Conservation (phyloP, 805 yeast genomes). For the Kodamaea kakaduensis region DNA sequence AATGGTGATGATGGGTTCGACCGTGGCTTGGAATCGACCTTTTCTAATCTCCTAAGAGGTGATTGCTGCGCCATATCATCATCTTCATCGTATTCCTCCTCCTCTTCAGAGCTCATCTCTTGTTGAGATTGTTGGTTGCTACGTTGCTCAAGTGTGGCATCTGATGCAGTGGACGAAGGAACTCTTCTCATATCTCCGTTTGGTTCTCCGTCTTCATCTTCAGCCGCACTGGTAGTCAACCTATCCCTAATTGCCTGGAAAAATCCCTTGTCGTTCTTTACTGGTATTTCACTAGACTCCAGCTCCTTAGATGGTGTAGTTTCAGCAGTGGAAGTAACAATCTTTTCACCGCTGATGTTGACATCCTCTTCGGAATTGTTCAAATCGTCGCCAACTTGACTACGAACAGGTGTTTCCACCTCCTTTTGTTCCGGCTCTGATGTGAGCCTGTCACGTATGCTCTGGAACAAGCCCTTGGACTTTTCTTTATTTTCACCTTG, state of each 20-base stretch:
- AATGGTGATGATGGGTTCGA: slow-evolving; percentile 7
- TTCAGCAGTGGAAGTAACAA: slow-evolving; percentile 25
- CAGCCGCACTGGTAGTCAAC: slow-evolving; percentile 15
- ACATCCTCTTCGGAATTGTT: slow-evolving; percentile 13
- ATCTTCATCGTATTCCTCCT: slow-evolving; percentile 3
- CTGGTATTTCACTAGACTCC: slow-evolving; percentile 11
- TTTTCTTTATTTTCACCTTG: slow-evolving; percentile 6
- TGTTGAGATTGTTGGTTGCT: slow-evolving; percentile 2
- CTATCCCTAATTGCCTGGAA: slow-evolving; percentile 34
- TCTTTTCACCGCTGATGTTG: slow-evolving; percentile 19
- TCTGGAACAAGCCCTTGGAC: slow-evolving; percentile 32
- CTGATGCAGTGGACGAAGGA: slow-evolving; percentile 11
- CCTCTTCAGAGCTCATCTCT: slow-evolving; percentile 5
- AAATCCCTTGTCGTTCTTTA: slow-evolving; percentile 23
- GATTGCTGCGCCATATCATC: too few relatives aligned
- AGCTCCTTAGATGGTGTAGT: slow-evolving; percentile 27
- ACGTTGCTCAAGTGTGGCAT: slow-evolving; percentile 10
- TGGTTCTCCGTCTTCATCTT: slow-evolving; percentile 1
- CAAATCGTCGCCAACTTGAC: slow-evolving; percentile 4
- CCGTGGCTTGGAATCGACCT: slow-evolving; percentile 4
- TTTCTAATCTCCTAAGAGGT: slow-evolving; percentile 8
- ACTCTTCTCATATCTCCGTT: slow-evolving; percentile 5
- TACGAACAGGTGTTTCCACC: slow-evolving; percentile 1
- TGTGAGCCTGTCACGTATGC: slow-evolving; percentile 29
- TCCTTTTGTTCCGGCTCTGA: slow-evolving; percentile 3